phyloP scores from a whole-genome alignment of 2,329 filamentous ascomycete genomes.

The Fusarium pseudograminearum region DNA sequence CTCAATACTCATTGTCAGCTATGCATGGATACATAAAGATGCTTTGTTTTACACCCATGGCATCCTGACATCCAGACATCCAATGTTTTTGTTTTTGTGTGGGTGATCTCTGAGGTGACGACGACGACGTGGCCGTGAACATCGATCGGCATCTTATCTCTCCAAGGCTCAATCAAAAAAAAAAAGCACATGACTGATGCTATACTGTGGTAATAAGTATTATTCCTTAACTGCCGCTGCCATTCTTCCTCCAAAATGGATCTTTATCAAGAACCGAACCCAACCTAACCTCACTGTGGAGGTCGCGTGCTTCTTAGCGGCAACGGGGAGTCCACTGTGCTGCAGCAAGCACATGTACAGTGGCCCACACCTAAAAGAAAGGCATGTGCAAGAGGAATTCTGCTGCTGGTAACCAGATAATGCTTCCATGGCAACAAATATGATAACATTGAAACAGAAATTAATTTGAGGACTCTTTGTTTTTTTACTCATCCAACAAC shows the following conservation, averaged over 20 bases:
- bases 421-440: constrained; percentile 21
- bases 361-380: constrained; percentile 5
- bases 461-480: constrained; percentile 11
- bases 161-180: neutral
- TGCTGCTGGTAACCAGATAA: neutral
- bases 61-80: neutral
- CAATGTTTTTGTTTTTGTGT: neutral
- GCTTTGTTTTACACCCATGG: constrained; percentile 26
- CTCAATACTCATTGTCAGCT: no score
- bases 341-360: constrained; percentile 2
- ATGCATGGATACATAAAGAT: neutral
- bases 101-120: constrained; percentile 11
- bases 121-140: constrained; percentile 19
- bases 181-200: neutral
- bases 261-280: constrained; percentile 36
- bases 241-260: constrained; percentile 7
- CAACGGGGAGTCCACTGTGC: constrained; percentile 27
- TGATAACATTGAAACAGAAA: constrained; percentile 3
- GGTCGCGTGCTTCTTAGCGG: constrained; percentile 43
- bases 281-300: constrained; percentile 18
- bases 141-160: constrained; percentile 5
- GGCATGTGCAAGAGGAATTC: constrained; percentile 16
- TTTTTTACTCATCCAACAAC: neutral
- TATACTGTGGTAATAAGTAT: neutral
- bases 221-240: constrained; percentile 1